Percentiles rank a stretch among this genome's conserved stretches.
These are phyloP conservation scores for Russula griseocarnosa DNA, from an alignment of 768 basidiomycete genomes.

Conservation along the genomic window DNA sequence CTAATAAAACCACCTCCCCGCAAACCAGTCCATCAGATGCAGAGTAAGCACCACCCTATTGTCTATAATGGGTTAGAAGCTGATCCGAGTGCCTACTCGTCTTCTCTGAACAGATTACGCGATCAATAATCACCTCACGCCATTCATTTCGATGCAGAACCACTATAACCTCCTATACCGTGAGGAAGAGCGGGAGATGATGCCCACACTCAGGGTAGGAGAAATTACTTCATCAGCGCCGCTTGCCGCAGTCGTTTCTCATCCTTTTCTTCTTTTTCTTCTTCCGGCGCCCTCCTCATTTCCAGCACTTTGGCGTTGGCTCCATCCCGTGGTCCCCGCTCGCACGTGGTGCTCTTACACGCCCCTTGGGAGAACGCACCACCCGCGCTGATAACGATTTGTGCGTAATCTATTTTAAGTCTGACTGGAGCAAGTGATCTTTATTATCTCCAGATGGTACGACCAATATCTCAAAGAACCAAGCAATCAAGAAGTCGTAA, in stretches of 20 bases:
- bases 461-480: constrained; percentile 16
- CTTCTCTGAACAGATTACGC: constrained; percentile 30
- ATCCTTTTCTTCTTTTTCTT: neutral
- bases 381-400: constrained; percentile 29
- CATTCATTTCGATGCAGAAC: constrained; percentile 49
- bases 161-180: constrained; percentile 43
- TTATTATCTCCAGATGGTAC: constrained; percentile 13
- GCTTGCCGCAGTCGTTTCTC: neutral
- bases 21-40: constrained; percentile 31
- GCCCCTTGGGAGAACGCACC: constrained; percentile 30
- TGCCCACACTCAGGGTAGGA: constrained; percentile 32
- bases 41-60: constrained; percentile 27
- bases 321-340: constrained; percentile 43
- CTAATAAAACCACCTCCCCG: neutral
- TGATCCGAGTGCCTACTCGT: neutral
- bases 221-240: neutral
- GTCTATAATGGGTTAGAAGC: neutral
- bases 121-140: constrained; percentile 35
- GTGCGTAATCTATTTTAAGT: constrained; percentile 29
- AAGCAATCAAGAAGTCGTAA: constrained; percentile 16
- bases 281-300: too few relatives aligned
- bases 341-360: constrained; percentile 31
- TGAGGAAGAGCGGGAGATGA: constrained; percentile 43
- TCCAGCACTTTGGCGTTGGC: constrained; percentile 37
- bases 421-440: neutral